Base-by-base conservation (phyloP, 371 early-diverging fungal genomes). In the Haplosporangium sp. region DNA sequence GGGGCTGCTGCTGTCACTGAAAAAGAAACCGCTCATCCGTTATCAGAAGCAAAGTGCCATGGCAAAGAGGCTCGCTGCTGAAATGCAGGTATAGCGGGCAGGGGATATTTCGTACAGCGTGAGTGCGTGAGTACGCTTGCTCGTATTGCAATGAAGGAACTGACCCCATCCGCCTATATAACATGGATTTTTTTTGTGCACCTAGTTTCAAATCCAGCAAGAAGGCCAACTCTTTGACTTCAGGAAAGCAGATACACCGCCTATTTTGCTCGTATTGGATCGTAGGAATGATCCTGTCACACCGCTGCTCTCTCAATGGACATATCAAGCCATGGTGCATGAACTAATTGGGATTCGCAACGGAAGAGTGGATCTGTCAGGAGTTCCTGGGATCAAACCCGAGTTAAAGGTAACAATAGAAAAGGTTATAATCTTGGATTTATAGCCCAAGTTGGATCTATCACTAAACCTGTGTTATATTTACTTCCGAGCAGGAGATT, bases 311-410 rank as follows among this genome's bases (percentile, higher is more conserved):
- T 90, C 92, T 14, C 98, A 97, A 70, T 99, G 99, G 99, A 98
- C 98, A 10, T 99, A 99, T 79, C 99, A 99, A 73, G 96, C 99
- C 5, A 96, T 99, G 97, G 95, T 99, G 5, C 96, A 98, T 81
- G 99, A 99, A 69, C 83, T 98, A 67, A 86, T 99, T 57, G 96
- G 97, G 0, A 98, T 99, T 69, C 87, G 89, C 63, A 96, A 99
- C 80, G 97, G 98, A 41, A 84, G 98, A 46, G 97, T 99, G 0
- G 95, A 96, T 69, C 85, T 99, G 81, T 87, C 94, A 4, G 75
- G 85, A 29, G 89, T 96, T 5, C 93, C 95, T 8, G 97, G 92
- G 42, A 87, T 94, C 37, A 83, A 91, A 10, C 88, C 91, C 1
- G 98, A 96, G 67, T 75, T 95, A 38, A 92, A 91, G 86, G 93